A percentile compares a stretch with the other conserved stretches of the same genome.
These are phyloP conservation scores for Oldenlandia corymbosa DNA, from an alignment of 257 asterid genomes.

Conservation along the genomic window DNA sequence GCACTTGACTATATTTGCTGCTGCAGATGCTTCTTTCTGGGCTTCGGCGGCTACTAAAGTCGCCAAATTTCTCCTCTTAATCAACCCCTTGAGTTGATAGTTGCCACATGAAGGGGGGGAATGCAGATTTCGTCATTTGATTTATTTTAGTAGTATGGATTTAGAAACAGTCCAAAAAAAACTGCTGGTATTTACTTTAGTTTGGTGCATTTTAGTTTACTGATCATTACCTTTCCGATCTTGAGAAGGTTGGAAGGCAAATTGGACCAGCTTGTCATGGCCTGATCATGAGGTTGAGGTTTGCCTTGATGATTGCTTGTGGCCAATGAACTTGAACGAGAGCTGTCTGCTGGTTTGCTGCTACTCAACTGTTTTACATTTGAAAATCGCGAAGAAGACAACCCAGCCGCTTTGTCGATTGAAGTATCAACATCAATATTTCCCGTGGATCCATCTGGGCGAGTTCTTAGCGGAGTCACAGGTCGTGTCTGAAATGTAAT, in stretches of 20 bases:
- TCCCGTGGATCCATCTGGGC: constrained; percentile 30
- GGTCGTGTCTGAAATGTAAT: constrained; percentile 45
- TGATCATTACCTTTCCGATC: constrained; percentile 86
- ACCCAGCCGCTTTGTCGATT: constrained; percentile 23
- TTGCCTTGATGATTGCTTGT: constrained; percentile 26
- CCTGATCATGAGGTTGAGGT: constrained; percentile 41
- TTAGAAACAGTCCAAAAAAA: no score
- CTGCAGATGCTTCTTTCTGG: constrained; percentile 68
- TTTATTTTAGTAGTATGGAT: no score
- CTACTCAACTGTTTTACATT: constrained; percentile 30
- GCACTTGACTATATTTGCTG: constrained; percentile 68
- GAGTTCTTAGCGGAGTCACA: constrained; percentile 36
- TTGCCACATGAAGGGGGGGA: background rate
- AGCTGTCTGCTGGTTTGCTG: constrained; percentile 47
- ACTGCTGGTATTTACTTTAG: no score
- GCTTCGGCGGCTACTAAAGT: constrained; percentile 76
- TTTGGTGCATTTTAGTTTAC: background rate
- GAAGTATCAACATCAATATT: constrained; percentile 29
- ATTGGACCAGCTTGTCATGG: constrained; percentile 56
- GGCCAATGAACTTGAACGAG: constrained; percentile 20
- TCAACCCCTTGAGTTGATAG: constrained; percentile 41
- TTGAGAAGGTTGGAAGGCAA: constrained; percentile 60
- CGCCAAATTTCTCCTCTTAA: constrained; percentile 64
- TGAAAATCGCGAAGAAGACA: constrained; percentile 25
- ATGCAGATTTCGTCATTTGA: background rate